Conservation (phyloP, 176 grass and related monocot species). For the Bothriochloa decipiens region DNA sequence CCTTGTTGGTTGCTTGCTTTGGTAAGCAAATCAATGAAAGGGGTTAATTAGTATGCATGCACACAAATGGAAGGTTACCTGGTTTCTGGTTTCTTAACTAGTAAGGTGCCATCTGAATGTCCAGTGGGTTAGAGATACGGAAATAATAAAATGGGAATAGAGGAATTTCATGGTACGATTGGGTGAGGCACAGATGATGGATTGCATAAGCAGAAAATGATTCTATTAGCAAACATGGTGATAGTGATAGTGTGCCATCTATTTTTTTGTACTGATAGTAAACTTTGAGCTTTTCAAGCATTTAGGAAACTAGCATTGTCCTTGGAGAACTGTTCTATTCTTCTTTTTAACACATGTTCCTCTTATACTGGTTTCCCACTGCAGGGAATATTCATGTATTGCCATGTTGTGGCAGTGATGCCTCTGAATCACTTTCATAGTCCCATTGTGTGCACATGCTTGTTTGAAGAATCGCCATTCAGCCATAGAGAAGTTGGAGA, state of each 20-base stretch:
- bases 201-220: not conserved
- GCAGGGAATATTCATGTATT: not conserved
- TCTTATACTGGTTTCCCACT: not conserved
- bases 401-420: not conserved
- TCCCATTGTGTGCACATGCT: not conserved
- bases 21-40: not conserved
- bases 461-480: not conserved
- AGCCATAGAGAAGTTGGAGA: not conserved
- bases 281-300: not conserved
- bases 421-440: not conserved
- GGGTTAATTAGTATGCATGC: not conserved
- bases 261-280: conserved; percentile 11
- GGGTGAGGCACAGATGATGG: not conserved
- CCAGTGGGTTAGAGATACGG: not conserved
- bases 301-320: not conserved
- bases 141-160: not conserved
- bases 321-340: not conserved
- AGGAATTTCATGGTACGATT: not conserved
- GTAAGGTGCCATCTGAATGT: not conserved
- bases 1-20: not conserved
- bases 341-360: not conserved
- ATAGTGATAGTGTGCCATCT: not conserved
- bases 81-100: not conserved
- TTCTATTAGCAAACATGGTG: not conserved
- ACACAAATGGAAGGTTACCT: not conserved